Base-by-base conservation (phyloP, 1,139 yeast species). In the Diutina neorugosa region DNA sequence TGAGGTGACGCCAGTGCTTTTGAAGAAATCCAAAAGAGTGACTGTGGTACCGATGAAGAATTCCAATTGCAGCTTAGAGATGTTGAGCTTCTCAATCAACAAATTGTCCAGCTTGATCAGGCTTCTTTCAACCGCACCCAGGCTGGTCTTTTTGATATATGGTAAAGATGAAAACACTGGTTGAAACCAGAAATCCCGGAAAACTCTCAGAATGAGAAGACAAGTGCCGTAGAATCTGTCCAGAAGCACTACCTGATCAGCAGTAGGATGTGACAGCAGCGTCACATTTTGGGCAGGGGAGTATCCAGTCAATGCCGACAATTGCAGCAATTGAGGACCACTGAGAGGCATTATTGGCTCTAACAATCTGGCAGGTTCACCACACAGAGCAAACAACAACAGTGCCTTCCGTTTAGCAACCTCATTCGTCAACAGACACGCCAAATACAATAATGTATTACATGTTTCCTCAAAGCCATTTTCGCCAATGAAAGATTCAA, bases 211-310 rank as follows among this genome's bases (percentile, higher is more conserved):
- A 42, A 90, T 70, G 56, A 91, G 78, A 49, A 90, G 76, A 19
- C 94, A 84, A n/a, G 90, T 79, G 52, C 97, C 98, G 65, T 89
- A 93, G 62, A 91, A 90, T 58, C 97, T 74, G 59, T 96, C 96
- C 68, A 96, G 87, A 58, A 93, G 40, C 31, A 37, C 42, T 2
- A 37, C 43, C 21, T 34, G 43, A 11, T 48, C 51, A 4, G 40
- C 51, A 6, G 51, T 47, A 19, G 43, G 51, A 19, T 21, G 51
- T 19, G 42, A 19, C 37, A 19, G 34, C 20, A 20, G 12, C 2
- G 42, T 18, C 14, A 34, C 43, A 14, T 9, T 18, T 11, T 5
- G 21, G 9, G 16, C 18, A 12, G 42, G 42, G 8, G 23, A 16
- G 16, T 31, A 37, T 3, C 42, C 48, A 23, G 48, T 21, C 9